Base-by-base conservation (phyloP, 2,329 filamentous ascomycete genomes). In the Curvularia spicifera region DNA sequence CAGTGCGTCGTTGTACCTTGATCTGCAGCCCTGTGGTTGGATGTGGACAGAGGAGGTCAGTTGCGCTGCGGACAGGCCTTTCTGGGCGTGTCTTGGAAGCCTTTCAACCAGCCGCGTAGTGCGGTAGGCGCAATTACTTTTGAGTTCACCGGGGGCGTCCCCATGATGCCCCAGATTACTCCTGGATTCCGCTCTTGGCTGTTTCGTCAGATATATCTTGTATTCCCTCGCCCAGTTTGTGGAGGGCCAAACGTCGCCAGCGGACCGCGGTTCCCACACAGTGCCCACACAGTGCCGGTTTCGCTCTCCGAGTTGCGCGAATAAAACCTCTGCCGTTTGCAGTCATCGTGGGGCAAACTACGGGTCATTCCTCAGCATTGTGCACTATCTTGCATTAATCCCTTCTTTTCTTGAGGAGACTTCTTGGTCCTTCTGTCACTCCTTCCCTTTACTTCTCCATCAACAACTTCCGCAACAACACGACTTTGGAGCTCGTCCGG, bases 11-110 rank as follows among this genome's bases (percentile, higher is more conserved):
- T 29, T 54, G 43, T 53, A 48, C 31, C 24, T 43, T 49, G 48
- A 58, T 63, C 47, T 43, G 47, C 53, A 47, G 48, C 52, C 35
- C 33, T 24, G 43, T 53, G 50, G 20, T 39, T 53, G 40, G 46
- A 40, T 48, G 22, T 35, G 31, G 50, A 24, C 29, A 39, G 35
- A 45, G 50, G 57, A 48, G 52, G 49, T 49, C 51, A 49, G 31
- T 50, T 57, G 46, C 39, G 60, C 53, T 60, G 53, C 53, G 48
- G 48, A 18, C 44, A 43, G 45, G 53, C 20, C 49, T 18, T 47
- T 31, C 60, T 63, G 48, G 60, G 60, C 60, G 45, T 29, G 46
- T 33, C 57, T 61, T 60, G 54, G 54, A 50, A 55, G 39, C 22
- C 22, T 43, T 54, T 39, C 28, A 50, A 51, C 44, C 42, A 22